A percentile compares a stretch with the other conserved stretches of the same genome.
phyloP scores from a whole-genome alignment of 805 yeast genomes.

The Barnettozyma salicaria region DNA sequence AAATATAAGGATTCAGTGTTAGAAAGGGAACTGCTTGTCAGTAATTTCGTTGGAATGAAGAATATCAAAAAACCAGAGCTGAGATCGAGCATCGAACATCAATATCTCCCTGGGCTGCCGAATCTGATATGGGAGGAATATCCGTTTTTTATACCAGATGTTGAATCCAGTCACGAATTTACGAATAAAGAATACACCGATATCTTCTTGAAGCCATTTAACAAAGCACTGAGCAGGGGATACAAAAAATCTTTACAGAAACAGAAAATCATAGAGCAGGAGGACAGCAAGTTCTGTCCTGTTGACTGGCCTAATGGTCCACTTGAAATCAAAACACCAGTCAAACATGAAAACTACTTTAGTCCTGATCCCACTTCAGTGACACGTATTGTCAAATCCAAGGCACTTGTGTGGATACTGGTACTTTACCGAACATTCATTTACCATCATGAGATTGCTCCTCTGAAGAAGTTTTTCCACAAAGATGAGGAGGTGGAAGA shows the following conservation, averaged over 20 bases:
- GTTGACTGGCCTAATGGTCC: too few relatives aligned
- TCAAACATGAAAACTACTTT: constrained; percentile 12
- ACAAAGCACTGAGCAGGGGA: constrained; percentile 7
- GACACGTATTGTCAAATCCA: constrained; percentile 12
- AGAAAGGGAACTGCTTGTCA: constrained; percentile 20
- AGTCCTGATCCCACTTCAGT: constrained; percentile 13
- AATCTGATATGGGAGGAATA: constrained; percentile 21
- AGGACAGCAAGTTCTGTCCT: too few relatives aligned
- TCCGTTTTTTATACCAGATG: constrained; percentile 22
- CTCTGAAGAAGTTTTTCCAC: constrained; percentile 12
- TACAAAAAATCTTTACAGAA: neutral
- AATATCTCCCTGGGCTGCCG: constrained; percentile 22
- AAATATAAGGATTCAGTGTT: constrained; percentile 16
- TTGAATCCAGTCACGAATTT: constrained; percentile 13
- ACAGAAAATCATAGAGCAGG: neutral
- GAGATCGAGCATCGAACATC: constrained; percentile 15
- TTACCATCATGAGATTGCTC: too few relatives aligned
- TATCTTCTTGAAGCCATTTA: constrained; percentile 12
- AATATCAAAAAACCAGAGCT: constrained; percentile 4
- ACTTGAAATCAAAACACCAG: constrained; percentile 11
- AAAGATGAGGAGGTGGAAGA: constrained; percentile 11
- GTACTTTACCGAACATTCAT: constrained; percentile 1
- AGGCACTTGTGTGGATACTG: constrained; percentile 1
- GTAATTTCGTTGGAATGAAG: constrained; percentile 20
- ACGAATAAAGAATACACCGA: constrained; percentile 14